A percentile compares a stretch with the other conserved stretches of the same genome.
Conservation (phyloP, 805 yeast species). For the Hemisphaericaspora nanyangensis region DNA sequence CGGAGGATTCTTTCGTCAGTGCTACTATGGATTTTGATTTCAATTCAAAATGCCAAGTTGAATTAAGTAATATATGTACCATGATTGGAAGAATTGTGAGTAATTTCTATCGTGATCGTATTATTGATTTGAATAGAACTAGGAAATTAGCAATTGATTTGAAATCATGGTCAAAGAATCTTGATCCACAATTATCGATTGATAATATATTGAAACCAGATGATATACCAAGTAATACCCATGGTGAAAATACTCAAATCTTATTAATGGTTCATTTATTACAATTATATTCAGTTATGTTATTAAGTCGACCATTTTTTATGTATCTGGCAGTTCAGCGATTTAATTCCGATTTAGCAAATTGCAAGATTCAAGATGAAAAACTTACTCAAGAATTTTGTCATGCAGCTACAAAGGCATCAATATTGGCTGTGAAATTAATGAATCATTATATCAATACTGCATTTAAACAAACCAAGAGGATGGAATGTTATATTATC, state of each 20-base stretch:
- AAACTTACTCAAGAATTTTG: conserved; percentile 9
- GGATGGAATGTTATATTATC: conserved; percentile 13
- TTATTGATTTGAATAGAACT: conserved; percentile 26
- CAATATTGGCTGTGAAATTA: conserved; percentile 13
- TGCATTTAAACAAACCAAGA: conserved; percentile 6
- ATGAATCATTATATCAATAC: conserved; percentile 13
- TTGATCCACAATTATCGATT: conserved; percentile 27
- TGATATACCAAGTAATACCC: conserved; percentile 8
- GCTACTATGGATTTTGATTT: conserved; percentile 8
- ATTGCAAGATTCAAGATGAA: conserved; percentile 3
- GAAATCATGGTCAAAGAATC: conserved; percentile 29
- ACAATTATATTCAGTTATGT: conserved; percentile 32
- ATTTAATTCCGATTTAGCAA: conserved; percentile 2
- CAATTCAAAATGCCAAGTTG: conserved; percentile 20
- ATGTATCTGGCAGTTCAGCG: conserved; percentile 18
- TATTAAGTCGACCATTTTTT: conserved; percentile 42
- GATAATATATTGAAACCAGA: conserved; percentile 18
- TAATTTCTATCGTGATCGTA: conserved; percentile 27
- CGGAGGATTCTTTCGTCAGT: conserved; percentile 20
- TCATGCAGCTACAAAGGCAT: conserved; percentile 14
- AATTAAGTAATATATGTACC: conserved; percentile 22
- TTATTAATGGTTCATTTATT: conserved; percentile 27
- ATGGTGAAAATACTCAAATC: conserved; percentile 19
- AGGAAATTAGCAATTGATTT: conserved; percentile 31
- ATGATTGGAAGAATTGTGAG: conserved; percentile 28